Base-by-base conservation (phyloP, 805 yeast species). In the Metschnikowia borealis region DNA sequence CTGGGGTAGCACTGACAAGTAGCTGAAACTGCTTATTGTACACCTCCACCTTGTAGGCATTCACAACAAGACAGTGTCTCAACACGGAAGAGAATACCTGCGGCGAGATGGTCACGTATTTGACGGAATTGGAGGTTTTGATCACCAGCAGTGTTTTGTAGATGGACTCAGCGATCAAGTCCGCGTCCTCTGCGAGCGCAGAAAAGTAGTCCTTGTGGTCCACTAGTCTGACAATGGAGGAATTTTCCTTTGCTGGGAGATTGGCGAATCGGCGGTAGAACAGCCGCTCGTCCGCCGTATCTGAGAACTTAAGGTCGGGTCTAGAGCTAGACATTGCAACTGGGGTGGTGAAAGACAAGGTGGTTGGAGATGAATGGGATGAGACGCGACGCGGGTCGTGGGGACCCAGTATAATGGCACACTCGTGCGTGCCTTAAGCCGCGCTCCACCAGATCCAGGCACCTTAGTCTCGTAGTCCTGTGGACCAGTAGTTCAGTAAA, bases 141-240 rank as follows among this genome's bases (percentile, higher is more conserved):
- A 92, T 64, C 8, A 90, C 96, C 21, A 95, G 82, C 38, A 80
- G 82, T 0, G 98, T 89, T 57, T 85, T 87, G 70, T 89, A 92
- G 33, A 94, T 83, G 49, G 78, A 73, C 55, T 90, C 95, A 3
- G 97, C 97, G 29, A 89, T 87, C 50, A 82, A 76, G 40, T 77
- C 75, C 3, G 98, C 97, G 65, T 92, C 96, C 3, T 79, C 81
- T 42, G 77, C 80, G 18, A 89, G 74, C 1, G 82, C 84, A 2
- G 87, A 82, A 67, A 84, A 94, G 65, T 88, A 90, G 53, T 89
- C 96, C 41, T 84, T 84, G 62, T 73, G 77, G 63, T 90, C 96
- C 41, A 87, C 85, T n/a, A 89, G 71, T 40, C 97, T 77, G 20
- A 92, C 61, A 0, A 84, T 77, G 38, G 74, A 70, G 18, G 60